Percentiles rank a stretch among this genome's conserved stretches.
phyloP scores from a whole-genome alignment of 2,329 filamentous ascomycete species.

The Curvularia verruculosa region DNA sequence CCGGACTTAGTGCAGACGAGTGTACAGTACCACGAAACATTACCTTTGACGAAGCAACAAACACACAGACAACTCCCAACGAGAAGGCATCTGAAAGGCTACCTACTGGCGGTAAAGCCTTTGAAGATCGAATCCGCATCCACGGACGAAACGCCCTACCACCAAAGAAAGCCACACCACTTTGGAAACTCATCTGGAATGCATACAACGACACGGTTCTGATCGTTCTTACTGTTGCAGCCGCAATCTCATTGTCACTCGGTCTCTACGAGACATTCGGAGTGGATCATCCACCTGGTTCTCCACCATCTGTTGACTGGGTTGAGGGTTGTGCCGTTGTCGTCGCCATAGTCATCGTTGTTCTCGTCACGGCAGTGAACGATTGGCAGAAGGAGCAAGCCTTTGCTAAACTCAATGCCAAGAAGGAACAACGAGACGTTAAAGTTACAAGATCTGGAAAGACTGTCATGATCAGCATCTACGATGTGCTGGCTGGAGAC shows the following conservation, averaged over 20 bases:
- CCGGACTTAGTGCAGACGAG: constrained; percentile 61
- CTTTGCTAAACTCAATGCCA: constrained; percentile 44
- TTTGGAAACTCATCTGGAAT: constrained; percentile 68
- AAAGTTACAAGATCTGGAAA: constrained; percentile 67
- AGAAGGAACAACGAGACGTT: constrained; percentile 46
- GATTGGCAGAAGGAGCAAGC: constrained; percentile 48
- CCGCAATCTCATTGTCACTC: constrained; percentile 70
- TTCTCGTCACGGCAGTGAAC: constrained; percentile 47
- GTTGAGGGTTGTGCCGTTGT: constrained; percentile 48
- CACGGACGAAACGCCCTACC: constrained; percentile 68
- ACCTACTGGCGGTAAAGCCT: constrained; percentile 39
- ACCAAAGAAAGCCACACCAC: constrained; percentile 66
- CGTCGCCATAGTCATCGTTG: constrained; percentile 47
- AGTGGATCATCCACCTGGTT: constrained; percentile 49
- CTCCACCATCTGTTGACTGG: constrained; percentile 52
- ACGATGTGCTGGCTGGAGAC: constrained; percentile 72
- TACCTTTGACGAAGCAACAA: constrained; percentile 58
- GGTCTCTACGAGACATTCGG: constrained; percentile 72
- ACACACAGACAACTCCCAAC: constrained; percentile 32
- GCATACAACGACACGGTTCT: constrained; percentile 78
- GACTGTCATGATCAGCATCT: constrained; percentile 60
- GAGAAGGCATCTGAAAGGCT: constrained; percentile 24
- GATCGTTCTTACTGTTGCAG: constrained; percentile 71
- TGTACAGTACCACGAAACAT: constrained; percentile 53
- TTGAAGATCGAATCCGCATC: constrained; percentile 64